phyloP scores from a whole-genome alignment of 768 basidiomycete species.

The Podaxis sp. region DNA sequence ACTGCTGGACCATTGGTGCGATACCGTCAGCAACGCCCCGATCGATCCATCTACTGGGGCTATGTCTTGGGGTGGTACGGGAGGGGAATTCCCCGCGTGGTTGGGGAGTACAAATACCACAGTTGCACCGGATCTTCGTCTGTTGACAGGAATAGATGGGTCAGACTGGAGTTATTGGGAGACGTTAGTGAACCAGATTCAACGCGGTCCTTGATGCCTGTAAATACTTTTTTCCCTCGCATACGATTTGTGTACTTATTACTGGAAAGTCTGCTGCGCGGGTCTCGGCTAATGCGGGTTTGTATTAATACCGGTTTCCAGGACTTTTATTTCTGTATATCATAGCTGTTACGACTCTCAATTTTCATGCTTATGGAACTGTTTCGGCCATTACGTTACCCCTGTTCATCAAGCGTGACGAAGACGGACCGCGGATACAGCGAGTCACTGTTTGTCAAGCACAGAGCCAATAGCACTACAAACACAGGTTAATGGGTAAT shows the following conservation, averaged over 20 bases:
- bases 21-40: conserved; percentile 68
- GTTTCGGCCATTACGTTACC: background rate
- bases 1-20: conserved; percentile 82
- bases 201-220: conserved; percentile 32
- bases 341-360: background rate
- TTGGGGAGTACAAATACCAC: conserved; percentile 41
- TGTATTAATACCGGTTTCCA: conserved; percentile 6
- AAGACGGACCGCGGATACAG: background rate
- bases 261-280: background rate
- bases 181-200: conserved; percentile 64
- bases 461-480: conserved; percentile 3
- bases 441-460: conserved; percentile 13
- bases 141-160: conserved; percentile 53
- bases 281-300: background rate
- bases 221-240: background rate
- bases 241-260: conserved; percentile 6
- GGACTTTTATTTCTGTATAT: background rate
- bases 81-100: conserved; percentile 61
- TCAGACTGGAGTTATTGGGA: conserved; percentile 84
- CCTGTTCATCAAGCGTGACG: background rate
- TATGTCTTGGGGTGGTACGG: conserved; percentile 62
- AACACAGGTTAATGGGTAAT: conserved; percentile 7
- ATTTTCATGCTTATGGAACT: background rate
- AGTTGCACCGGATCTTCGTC: conserved; percentile 40
- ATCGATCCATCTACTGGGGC: conserved; percentile 48